A percentile compares a stretch with the other conserved stretches of the same genome.
Conservation (phyloP, 768 basidiomycete genomes). For the Hydnomerulius pinastri region DNA sequence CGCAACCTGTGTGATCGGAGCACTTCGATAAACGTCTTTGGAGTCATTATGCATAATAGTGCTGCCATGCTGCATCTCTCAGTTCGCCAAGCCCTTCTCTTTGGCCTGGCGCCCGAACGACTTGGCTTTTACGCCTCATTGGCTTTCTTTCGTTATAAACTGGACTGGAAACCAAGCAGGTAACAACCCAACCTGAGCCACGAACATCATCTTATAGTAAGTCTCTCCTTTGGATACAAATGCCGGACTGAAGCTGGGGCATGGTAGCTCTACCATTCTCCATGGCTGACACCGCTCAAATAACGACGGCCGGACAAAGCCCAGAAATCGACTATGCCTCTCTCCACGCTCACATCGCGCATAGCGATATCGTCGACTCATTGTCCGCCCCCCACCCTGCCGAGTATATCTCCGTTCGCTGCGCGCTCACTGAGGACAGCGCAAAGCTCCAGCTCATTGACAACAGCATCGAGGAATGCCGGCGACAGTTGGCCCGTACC, state of each 20-base stretch:
- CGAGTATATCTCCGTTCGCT: slow-evolving; percentile 19
- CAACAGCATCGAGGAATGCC: slow-evolving; percentile 20
- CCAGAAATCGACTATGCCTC: neutral
- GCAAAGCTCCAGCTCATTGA: slow-evolving; percentile 16
- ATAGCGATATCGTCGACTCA: slow-evolving; percentile 21
- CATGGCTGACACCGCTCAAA: neutral
- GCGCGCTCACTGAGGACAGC: slow-evolving; percentile 19
- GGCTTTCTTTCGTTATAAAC: slow-evolving; percentile 8
- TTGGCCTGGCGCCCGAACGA: neutral
- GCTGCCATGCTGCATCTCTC: neutral
- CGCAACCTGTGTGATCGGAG: too few species aligned
- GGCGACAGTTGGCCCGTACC: slow-evolving; percentile 11
- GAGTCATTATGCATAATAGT: too few species aligned
- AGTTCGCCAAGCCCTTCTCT: slow-evolving; percentile 13
- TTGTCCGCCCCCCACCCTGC: slow-evolving; percentile 19
- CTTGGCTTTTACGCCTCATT: neutral
- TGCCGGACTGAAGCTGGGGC: neutral
- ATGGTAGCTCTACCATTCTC: slow-evolving; percentile 1
- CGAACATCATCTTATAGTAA: slow-evolving; percentile 6
- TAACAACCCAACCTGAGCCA: neutral
- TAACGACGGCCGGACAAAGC: neutral
- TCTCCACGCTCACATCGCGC: slow-evolving; percentile 7
- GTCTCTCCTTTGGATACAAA: neutral
- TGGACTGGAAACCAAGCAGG: neutral
- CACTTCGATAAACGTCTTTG: too few species aligned